These are phyloP conservation scores for Populus ilicifolia DNA, from an alignment of 345 rosid genomes.

Conservation along the genomic window DNA sequence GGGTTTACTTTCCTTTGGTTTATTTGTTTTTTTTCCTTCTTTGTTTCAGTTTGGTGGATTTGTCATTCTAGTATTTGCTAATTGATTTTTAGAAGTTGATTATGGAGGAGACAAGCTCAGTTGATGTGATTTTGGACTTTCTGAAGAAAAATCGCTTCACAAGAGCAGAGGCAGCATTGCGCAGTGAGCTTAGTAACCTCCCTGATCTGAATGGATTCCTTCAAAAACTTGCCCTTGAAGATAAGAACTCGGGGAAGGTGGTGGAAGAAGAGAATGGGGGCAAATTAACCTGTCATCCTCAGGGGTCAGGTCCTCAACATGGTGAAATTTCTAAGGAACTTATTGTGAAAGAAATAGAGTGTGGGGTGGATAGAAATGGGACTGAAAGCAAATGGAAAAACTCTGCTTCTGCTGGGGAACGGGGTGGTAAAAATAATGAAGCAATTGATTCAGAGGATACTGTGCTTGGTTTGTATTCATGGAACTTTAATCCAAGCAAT, in stretches of 20 bases:
- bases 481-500: conserved; percentile 50
- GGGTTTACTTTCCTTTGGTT: background rate
- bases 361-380: conserved; percentile 58
- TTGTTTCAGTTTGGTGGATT: conserved; percentile 35
- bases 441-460: conserved; percentile 47
- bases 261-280: conserved; percentile 38
- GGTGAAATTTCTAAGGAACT: conserved; percentile 68
- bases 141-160: conserved; percentile 70
- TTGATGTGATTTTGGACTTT: conserved; percentile 77
- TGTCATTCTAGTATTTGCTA: conserved; percentile 23
- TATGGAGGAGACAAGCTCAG: conserved; percentile 65
- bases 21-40: background rate
- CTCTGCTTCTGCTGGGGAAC: conserved; percentile 43
- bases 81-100: conserved; percentile 23
- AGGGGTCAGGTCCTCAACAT: conserved; percentile 38
- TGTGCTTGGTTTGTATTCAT: conserved; percentile 47
- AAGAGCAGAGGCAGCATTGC: conserved; percentile 93
- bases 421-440: conserved; percentile 38
- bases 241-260: conserved; percentile 40
- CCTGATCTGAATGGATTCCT: conserved; percentile 77
- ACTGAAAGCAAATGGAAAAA: conserved; percentile 58
- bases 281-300: conserved; percentile 22
- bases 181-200: conserved; percentile 61
- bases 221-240: conserved; percentile 56
- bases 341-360: conserved; percentile 83